phyloP scores from a whole-genome alignment of 768 basidiomycete genomes.

The Termitomyces sp. region DNA sequence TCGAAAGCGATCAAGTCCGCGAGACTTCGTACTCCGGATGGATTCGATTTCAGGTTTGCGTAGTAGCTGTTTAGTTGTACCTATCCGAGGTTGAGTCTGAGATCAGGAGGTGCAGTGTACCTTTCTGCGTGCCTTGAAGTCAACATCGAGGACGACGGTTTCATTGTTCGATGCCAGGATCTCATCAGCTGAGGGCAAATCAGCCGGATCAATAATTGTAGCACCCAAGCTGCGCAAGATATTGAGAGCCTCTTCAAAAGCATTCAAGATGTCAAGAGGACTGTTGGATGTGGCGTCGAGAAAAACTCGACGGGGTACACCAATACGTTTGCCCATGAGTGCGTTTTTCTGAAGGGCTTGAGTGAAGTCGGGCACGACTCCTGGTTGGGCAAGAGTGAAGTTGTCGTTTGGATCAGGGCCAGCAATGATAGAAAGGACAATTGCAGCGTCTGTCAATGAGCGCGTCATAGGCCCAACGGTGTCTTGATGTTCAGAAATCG shows the following conservation, averaged over 20 bases:
- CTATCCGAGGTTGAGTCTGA: conserved; percentile 22
- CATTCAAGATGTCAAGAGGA: conserved; percentile 29
- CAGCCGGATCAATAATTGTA: conserved; percentile 57
- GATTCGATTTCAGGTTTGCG: conserved; percentile 41
- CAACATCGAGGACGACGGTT: conserved; percentile 45
- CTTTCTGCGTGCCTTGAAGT: conserved; percentile 47
- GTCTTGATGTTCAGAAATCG: conserved; percentile 54
- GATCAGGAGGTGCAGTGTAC: not conserved
- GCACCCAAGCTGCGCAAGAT: conserved; percentile 38
- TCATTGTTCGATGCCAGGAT: conserved; percentile 47
- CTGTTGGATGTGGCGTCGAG: conserved; percentile 27
- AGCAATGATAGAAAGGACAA: conserved; percentile 51
- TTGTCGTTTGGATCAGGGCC: conserved; percentile 52
- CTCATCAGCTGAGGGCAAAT: conserved; percentile 51
- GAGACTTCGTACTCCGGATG: conserved; percentile 49
- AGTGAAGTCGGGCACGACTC: conserved; percentile 47
- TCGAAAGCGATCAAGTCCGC: conserved; percentile 58
- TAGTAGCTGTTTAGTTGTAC: conserved; percentile 50
- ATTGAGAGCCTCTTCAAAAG: conserved; percentile 34
- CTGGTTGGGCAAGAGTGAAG: conserved; percentile 49
- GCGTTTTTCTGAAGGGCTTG: conserved; percentile 45
- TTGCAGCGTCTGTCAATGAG: conserved; percentile 48
- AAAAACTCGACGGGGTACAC: conserved; percentile 43
- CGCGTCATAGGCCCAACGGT: conserved; percentile 55
- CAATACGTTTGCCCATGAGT: conserved; percentile 46